A percentile compares a stretch with the other conserved stretches of the same genome.
Evolutionary conservation across 225 moss, liverwort and hornwort genomes (phyloP).

Genomic region (Neckera pumila): DNA sequence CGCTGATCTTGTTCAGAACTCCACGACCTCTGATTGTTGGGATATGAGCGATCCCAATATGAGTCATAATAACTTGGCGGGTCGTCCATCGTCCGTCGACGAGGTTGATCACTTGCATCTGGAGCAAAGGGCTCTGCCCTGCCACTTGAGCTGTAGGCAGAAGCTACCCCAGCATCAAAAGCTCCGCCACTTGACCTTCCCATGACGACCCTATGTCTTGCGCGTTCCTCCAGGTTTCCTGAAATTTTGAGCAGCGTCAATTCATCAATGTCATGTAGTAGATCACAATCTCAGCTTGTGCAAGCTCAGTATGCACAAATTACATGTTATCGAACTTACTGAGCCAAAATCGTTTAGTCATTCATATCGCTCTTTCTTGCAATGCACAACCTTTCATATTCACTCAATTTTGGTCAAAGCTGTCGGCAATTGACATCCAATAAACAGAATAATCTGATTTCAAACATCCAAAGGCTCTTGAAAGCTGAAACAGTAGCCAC

Average conservation of each 20-base stretch:
- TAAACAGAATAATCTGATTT: background rate
- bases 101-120: conserved; percentile 10
- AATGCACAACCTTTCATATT: background rate
- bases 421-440: background rate
- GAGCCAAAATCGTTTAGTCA: background rate
- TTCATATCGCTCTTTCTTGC: background rate
- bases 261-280: background rate
- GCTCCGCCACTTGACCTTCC: conserved; percentile 42
- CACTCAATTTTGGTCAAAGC: background rate
- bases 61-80: conserved; percentile 15
- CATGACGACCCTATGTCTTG: conserved; percentile 21
- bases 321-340: background rate
- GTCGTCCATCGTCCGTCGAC: conserved; percentile 15
- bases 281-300: background rate
- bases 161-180: conserved; percentile 10
- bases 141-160: conserved; percentile 28
- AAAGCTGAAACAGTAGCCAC: background rate
- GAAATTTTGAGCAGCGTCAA: background rate
- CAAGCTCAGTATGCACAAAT: background rate
- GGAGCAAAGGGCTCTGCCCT: conserved; percentile 23
- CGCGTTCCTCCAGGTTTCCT: conserved; percentile 27
- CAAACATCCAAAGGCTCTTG: background rate
- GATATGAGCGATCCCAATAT: conserved; percentile 22
- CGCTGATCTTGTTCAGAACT: conserved; percentile 9
- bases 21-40: conserved; percentile 21